A percentile compares a stretch with the other conserved stretches of the same genome.
Conservation (phyloP, 1,284 basidiomycete genomes). For the Stereum hirsutum region DNA sequence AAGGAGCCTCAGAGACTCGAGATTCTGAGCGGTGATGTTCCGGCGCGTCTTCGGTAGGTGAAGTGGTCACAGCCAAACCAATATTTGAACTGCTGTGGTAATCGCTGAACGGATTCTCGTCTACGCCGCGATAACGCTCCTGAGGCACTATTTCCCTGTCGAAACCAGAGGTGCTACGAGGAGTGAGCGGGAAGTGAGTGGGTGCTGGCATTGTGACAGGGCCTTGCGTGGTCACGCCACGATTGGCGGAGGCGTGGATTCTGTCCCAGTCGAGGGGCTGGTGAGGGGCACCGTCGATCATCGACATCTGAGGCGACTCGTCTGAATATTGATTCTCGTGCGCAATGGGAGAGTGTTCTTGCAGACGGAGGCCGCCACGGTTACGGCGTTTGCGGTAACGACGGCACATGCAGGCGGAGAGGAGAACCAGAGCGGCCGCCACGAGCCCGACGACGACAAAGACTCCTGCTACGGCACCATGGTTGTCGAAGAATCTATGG, state of each 20-base stretch:
- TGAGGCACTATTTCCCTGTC: too few species aligned
- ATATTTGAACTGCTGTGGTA: constrained; percentile 5
- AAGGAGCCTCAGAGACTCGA: constrained; percentile 20
- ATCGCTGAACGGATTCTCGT: constrained; percentile 15
- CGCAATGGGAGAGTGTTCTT: constrained; percentile 26
- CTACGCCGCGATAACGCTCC: too few species aligned
- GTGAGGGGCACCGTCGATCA: background rate
- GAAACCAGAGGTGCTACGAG: constrained; percentile 3
- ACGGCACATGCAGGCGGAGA: constrained; percentile 27
- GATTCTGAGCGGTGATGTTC: background rate
- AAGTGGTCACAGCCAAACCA: background rate
- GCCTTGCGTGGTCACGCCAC: background rate
- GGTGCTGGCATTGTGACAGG: background rate
- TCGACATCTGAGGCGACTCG: constrained; percentile 8
- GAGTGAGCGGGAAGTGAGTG: background rate
- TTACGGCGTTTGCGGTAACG: constrained; percentile 25
- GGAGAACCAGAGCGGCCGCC: constrained; percentile 25
- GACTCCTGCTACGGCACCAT: constrained; percentile 44
- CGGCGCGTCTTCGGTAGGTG: background rate
- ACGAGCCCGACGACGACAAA: constrained; percentile 44
- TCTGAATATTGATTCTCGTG: constrained; percentile 21
- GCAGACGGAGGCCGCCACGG: constrained; percentile 23
- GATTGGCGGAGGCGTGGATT: background rate
- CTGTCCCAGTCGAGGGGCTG: constrained; percentile 1
- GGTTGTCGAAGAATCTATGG: constrained; percentile 43